These are phyloP conservation scores for Solanum chacoense DNA, from an alignment of 305 asterid genomes.

Conservation along the genomic window DNA sequence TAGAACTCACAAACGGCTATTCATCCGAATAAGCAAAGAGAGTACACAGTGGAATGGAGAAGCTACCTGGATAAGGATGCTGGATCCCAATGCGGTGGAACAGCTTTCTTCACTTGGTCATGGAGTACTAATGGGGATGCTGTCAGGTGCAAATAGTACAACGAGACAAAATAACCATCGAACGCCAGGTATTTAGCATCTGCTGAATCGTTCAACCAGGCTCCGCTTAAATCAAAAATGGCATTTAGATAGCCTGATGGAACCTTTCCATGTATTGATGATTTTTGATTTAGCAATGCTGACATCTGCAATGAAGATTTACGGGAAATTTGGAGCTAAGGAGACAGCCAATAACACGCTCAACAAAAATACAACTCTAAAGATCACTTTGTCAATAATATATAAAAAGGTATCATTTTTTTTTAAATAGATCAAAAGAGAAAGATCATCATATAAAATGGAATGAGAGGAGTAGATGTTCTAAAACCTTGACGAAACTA, in stretches of 20 bases:
- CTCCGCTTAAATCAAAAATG: conserved; percentile 78
- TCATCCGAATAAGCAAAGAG: neutral
- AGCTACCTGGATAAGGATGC: conserved; percentile 74
- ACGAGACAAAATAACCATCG: conserved; percentile 90
- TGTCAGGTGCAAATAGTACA: conserved; percentile 75
- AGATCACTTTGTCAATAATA: neutral
- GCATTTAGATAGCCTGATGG: conserved; percentile 93
- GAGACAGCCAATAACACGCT: neutral
- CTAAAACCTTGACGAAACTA: neutral
- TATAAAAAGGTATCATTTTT: neutral
- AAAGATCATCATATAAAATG: neutral
- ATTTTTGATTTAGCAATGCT: conserved; percentile 82
- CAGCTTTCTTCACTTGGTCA: conserved; percentile 85
- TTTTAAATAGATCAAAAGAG: neutral
- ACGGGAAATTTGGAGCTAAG: neutral
- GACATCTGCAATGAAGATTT: conserved; percentile 69
- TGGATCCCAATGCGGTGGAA: conserved; percentile 95
- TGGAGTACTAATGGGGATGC: conserved; percentile 77
- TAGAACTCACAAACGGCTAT: neutral
- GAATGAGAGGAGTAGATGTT: neutral
- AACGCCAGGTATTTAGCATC: conserved; percentile 76
- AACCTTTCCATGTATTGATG: conserved; percentile 86
- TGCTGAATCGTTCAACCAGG: conserved; percentile 87
- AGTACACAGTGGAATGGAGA: neutral
- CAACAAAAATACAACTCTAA: neutral